Evolutionary conservation across 1,284 basidiomycete species (phyloP).

Genomic region (Inonotus obliquus): DNA sequence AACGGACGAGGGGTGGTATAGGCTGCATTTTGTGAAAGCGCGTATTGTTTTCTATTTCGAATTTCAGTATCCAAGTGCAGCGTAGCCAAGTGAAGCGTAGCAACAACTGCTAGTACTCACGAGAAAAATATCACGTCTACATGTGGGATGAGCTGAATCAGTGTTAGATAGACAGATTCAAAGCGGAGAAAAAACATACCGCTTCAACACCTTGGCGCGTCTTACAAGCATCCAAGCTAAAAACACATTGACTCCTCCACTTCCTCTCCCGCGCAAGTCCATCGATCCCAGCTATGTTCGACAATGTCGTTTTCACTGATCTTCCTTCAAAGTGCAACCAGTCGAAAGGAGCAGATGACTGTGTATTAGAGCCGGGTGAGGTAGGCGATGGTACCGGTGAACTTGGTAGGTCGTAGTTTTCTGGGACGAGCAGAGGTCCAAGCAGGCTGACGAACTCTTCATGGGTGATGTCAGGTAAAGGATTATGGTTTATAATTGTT

Average conservation of each 20-base stretch:
- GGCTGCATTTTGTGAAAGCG: conserved; percentile 49
- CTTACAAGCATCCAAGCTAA: conserved; percentile 71
- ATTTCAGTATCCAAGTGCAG: neutral
- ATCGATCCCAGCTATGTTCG: conserved; percentile 70
- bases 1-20: conserved; percentile 62
- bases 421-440: conserved; percentile 71
- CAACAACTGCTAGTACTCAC: conserved; percentile 19
- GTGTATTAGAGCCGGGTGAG: conserved; percentile 32
- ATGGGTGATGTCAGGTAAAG: conserved; percentile 75
- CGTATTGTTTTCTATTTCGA: conserved; percentile 49
- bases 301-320: conserved; percentile 67
- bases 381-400: neutral
- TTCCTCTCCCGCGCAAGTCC: conserved; percentile 73
- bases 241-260: conserved; percentile 74
- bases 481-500: conserved; percentile 79
- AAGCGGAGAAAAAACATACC: conserved; percentile 36
- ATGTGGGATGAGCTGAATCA: conserved; percentile 62
- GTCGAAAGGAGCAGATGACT: conserved; percentile 70
- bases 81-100: neutral
- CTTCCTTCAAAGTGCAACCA: conserved; percentile 81
- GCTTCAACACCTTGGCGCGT: conserved; percentile 74
- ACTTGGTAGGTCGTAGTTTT: conserved; percentile 47
- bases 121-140: conserved; percentile 70
- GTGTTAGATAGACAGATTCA: conserved; percentile 17
- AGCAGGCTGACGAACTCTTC: conserved; percentile 77